phyloP scores from a whole-genome alignment of 306 rosid species.

The Geum urbanum region DNA sequence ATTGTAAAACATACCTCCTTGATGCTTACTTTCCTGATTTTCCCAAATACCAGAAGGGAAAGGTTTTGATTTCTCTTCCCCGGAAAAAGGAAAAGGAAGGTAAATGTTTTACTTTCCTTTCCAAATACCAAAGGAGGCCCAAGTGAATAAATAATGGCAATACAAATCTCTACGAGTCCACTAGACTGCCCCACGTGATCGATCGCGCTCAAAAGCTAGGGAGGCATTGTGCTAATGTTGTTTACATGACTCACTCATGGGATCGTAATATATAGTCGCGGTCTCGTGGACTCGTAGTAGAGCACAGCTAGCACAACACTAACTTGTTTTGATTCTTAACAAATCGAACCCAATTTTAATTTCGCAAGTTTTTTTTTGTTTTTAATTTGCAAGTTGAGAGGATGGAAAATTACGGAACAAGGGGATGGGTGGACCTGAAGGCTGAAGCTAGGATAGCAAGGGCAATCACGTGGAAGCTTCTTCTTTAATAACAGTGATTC shows the following conservation, averaged over 20 bases:
- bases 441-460: too few relatives aligned
- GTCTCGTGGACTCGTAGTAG: neutral
- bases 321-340: neutral
- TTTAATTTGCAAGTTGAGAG: neutral
- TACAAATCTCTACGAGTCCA: neutral
- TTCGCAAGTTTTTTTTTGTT: too few relatives aligned
- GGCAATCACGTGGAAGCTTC: slow-evolving; percentile 29
- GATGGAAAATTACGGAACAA: neutral
- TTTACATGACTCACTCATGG: neutral
- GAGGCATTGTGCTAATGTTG: neutral
- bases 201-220: neutral
- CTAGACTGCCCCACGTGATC: neutral
- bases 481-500: slow-evolving; percentile 5
- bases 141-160: too few relatives aligned
- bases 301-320: neutral
- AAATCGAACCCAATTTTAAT: too few relatives aligned
- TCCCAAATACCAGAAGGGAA: too few relatives aligned
- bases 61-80: too few relatives aligned
- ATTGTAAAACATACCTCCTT: too few relatives aligned
- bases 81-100: too few relatives aligned
- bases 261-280: neutral
- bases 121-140: too few relatives aligned
- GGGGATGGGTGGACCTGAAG: neutral
- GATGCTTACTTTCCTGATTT: too few relatives aligned
- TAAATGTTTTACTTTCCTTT: too few relatives aligned